Conservation (phyloP, 176 grass and related monocot species). For the Chloris gayana region DNA sequence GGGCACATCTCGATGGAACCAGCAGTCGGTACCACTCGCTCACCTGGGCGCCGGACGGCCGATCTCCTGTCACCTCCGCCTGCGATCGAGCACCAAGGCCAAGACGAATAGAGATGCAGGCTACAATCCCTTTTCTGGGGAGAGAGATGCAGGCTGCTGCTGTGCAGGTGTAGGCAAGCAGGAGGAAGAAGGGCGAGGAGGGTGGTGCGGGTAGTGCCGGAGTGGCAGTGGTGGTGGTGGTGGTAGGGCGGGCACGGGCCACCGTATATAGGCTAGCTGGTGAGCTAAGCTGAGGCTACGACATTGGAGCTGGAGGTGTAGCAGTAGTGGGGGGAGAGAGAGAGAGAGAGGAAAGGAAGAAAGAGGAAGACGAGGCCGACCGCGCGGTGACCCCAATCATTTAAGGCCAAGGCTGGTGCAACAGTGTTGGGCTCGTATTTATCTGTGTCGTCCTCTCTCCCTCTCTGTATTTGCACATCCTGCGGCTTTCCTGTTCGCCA, state of each 20-base stretch:
- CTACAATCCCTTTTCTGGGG: background rate
- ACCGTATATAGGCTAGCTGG: constrained; percentile 2
- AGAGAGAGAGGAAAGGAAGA: background rate
- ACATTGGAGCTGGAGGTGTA: background rate
- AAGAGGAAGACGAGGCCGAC: background rate
- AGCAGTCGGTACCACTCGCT: background rate
- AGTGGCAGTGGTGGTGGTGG: background rate
- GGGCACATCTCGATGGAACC: too few relatives aligned
- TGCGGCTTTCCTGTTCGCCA: background rate
- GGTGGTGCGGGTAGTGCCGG: background rate
- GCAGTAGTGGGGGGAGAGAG: background rate
- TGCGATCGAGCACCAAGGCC: background rate
- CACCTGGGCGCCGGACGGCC: constrained; percentile 21
- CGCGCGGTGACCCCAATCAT: constrained; percentile 30
- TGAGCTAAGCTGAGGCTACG: background rate
- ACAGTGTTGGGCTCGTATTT: background rate
- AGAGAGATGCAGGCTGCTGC: background rate
- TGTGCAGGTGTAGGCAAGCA: background rate
- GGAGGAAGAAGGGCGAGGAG: background rate
- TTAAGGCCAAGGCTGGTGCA: constrained; percentile 39
- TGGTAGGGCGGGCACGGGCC: constrained; percentile 6
- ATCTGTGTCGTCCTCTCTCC: background rate
- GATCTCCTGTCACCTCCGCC: background rate
- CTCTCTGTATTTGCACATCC: background rate
- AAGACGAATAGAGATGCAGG: background rate